A percentile compares a stretch with the other conserved stretches of the same genome.
Conservation (phyloP, 495 filamentous ascomycete genomes). For the Hypoxylon fragiforme region DNA sequence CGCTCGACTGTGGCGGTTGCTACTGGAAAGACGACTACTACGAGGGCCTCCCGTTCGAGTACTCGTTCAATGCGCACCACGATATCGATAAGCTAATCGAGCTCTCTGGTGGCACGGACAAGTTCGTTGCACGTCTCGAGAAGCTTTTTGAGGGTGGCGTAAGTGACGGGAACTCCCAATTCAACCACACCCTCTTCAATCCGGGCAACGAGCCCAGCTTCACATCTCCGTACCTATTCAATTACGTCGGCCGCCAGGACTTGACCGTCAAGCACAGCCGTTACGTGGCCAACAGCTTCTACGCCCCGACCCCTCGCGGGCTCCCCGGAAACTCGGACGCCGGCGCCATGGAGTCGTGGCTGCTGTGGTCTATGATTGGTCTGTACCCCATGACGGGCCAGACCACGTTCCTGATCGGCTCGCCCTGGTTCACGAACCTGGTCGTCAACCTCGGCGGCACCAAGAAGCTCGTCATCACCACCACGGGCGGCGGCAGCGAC, state of each 20-base stretch:
- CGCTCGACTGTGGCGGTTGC: constrained; percentile 65
- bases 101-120: constrained; percentile 57
- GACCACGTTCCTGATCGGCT: constrained; percentile 65
- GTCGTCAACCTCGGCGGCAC: constrained; percentile 59
- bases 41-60: constrained; percentile 68
- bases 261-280: constrained; percentile 59
- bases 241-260: constrained; percentile 66
- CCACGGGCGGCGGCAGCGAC: constrained; percentile 50
- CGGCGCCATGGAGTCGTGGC: constrained; percentile 70
- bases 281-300: constrained; percentile 59
- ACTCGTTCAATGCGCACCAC: constrained; percentile 69
- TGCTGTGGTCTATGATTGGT: constrained; percentile 72
- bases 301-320: constrained; percentile 52
- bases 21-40: constrained; percentile 68
- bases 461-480: constrained; percentile 59
- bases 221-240: constrained; percentile 70
- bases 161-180: constrained; percentile 50
- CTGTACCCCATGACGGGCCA: constrained; percentile 68
- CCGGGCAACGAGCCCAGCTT: constrained; percentile 73
- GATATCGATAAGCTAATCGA: constrained; percentile 64
- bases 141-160: constrained; percentile 61
- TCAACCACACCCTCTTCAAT: constrained; percentile 65
- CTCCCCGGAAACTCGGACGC: constrained; percentile 71
- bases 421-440: constrained; percentile 64
- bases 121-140: constrained; percentile 66